These are phyloP conservation scores for Termitomyces sp. DNA, from an alignment of 1,284 basidiomycete genomes.

Conservation along the genomic window DNA sequence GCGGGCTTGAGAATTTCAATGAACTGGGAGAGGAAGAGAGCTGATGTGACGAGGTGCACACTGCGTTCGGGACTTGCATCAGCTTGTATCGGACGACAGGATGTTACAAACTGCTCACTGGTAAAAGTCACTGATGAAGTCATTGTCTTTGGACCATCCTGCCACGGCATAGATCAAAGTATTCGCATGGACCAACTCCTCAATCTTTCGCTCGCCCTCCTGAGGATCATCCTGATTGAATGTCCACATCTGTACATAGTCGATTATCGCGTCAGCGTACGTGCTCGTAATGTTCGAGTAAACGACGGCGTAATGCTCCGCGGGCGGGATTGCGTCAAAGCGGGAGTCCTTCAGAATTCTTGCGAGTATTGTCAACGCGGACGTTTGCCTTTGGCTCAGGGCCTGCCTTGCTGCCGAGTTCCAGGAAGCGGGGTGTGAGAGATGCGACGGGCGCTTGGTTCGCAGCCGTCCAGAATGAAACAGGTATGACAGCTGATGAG, in stretches of 20 bases:
- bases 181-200: slow-evolving; percentile 39
- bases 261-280: slow-evolving; percentile 32
- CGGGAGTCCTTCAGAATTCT: slow-evolving; percentile 36
- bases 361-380: slow-evolving; percentile 38
- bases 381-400: slow-evolving; percentile 10
- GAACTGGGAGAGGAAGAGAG: slow-evolving; percentile 43
- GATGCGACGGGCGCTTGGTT: slow-evolving; percentile 1
- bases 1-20: slow-evolving; percentile 30
- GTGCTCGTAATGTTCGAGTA: slow-evolving; percentile 23
- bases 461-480: slow-evolving; percentile 11
- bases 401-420: background rate
- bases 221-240: slow-evolving; percentile 27
- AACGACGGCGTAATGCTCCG: slow-evolving; percentile 7
- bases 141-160: slow-evolving; percentile 28
- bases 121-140: slow-evolving; percentile 38
- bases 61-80: slow-evolving; percentile 23
- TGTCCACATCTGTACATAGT: slow-evolving; percentile 45
- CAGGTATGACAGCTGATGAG: slow-evolving; percentile 10
- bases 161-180: slow-evolving; percentile 36
- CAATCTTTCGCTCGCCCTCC: slow-evolving; percentile 36
- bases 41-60: slow-evolving; percentile 50
- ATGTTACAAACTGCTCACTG: slow-evolving; percentile 25
- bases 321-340: slow-evolving; percentile 20
- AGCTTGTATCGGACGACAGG: background rate
- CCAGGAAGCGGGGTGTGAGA: slow-evolving; percentile 4